phyloP scores from a whole-genome alignment of 2,329 filamentous ascomycete species.

The Trichoderma sp. region DNA sequence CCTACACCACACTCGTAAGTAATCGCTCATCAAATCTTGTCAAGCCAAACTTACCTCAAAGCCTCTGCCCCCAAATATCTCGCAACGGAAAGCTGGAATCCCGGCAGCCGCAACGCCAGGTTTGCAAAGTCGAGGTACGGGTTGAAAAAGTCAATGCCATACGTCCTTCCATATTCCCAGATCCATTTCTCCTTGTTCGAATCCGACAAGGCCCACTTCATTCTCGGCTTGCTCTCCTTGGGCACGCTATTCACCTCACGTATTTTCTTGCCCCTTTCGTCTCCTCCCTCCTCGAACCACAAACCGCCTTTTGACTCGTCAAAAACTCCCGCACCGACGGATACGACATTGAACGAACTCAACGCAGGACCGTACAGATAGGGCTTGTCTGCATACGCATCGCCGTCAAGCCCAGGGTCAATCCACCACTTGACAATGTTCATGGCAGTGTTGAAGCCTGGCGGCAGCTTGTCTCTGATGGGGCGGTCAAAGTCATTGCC shows the following conservation, averaged over 20 bases:
- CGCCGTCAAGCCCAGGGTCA: conserved; percentile 86
- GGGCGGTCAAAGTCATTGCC: conserved; percentile 95
- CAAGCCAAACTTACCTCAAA: conserved; percentile 57
- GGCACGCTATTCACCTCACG: conserved; percentile 53
- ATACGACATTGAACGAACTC: conserved; percentile 74
- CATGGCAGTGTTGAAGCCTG: conserved; percentile 81
- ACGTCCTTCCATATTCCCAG: conserved; percentile 53
- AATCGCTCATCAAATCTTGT: not conserved
- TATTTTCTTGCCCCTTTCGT: conserved; percentile 50
- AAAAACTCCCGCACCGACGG: conserved; percentile 57
- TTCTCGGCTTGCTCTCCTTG: conserved; percentile 49
- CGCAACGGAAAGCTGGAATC: conserved; percentile 70
- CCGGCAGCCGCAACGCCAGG: conserved; percentile 68
- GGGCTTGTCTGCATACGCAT: conserved; percentile 82
- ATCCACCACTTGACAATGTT: conserved; percentile 86
- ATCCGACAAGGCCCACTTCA: conserved; percentile 56
- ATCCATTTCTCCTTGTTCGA: conserved; percentile 52
- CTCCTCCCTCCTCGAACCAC: conserved; percentile 65
- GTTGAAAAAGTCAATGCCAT: conserved; percentile 75
- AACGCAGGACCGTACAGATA: conserved; percentile 82
- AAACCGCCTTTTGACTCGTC: conserved; percentile 50
- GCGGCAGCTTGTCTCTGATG: conserved; percentile 80
- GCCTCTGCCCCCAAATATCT: conserved; percentile 79
- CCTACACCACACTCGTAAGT: conserved; percentile 28
- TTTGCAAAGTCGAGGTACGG: conserved; percentile 83